Percentiles rank a stretch among this genome's conserved stretches.
Evolutionary conservation across 768 basidiomycete species (phyloP).

Genomic region (Lactarius evosmus): DNA sequence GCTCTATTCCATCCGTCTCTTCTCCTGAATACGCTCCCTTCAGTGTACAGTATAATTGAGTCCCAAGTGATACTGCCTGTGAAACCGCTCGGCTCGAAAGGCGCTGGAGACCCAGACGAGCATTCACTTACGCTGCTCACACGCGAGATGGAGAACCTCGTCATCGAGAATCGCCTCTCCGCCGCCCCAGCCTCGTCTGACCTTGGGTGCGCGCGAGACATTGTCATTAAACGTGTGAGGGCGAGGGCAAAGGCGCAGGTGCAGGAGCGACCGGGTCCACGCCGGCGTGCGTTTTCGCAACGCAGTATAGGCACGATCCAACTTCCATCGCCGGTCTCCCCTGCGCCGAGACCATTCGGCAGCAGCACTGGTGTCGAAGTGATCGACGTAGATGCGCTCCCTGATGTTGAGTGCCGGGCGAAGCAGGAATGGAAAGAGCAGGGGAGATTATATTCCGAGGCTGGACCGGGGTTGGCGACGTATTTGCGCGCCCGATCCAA

Average conservation of each 20-base stretch:
- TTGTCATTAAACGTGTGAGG: slow-evolving; percentile 19
- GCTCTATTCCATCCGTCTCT: background rate
- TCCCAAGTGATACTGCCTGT: slow-evolving; percentile 17
- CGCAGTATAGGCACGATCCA: slow-evolving; percentile 18
- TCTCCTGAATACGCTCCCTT: background rate
- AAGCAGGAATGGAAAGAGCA: background rate
- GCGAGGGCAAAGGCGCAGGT: slow-evolving; percentile 10
- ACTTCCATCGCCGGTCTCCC: slow-evolving; percentile 22
- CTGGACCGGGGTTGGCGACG: background rate
- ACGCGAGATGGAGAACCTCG: slow-evolving; percentile 28
- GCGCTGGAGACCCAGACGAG: slow-evolving; percentile 12
- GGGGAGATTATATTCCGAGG: slow-evolving; percentile 4
- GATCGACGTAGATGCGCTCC: slow-evolving; percentile 26
- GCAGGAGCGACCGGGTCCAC: slow-evolving; percentile 13
- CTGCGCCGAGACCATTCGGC: background rate
- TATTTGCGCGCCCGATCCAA: slow-evolving; percentile 23
- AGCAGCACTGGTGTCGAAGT: slow-evolving; percentile 4
- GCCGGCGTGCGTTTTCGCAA: slow-evolving; percentile 21
- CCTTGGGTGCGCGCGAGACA: slow-evolving; percentile 20
- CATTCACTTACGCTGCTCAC: slow-evolving; percentile 23
- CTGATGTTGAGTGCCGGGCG: background rate
- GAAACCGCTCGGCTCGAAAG: slow-evolving; percentile 4
- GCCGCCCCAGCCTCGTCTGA: slow-evolving; percentile 17
- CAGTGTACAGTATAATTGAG: slow-evolving; percentile 19
- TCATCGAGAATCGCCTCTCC: slow-evolving; percentile 25